A percentile compares a stretch with the other conserved stretches of the same genome.
Evolutionary conservation across 495 filamentous ascomycete genomes (phyloP).

Genomic region (Penicillium dipodomyicola): DNA sequence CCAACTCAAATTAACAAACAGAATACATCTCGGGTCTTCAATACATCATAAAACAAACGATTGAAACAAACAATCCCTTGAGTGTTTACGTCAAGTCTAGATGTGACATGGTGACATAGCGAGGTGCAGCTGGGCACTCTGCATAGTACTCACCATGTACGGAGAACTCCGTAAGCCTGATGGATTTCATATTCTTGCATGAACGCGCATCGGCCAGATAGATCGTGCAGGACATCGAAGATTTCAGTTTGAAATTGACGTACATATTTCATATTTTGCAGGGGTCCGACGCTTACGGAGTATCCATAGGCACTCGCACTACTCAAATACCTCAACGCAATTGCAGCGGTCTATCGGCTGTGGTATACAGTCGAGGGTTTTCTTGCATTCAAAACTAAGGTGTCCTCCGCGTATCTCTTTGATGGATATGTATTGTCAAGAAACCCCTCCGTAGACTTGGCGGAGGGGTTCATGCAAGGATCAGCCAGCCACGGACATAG

Average conservation of each 20-base stretch:
- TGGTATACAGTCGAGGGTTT: background rate
- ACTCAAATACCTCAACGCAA: background rate
- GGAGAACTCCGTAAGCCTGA: no score
- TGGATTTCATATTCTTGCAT: background rate
- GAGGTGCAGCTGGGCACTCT: background rate
- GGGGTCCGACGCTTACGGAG: background rate
- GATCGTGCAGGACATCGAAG: constrained; percentile 3
- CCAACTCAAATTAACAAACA: background rate
- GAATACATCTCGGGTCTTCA: background rate
- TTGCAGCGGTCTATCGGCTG: background rate
- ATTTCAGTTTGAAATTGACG: constrained; percentile 7
- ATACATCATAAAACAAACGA: background rate
- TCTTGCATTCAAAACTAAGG: background rate
- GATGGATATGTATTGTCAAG: background rate
- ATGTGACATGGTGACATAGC: background rate
- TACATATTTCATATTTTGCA: background rate
- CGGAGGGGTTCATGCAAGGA: constrained; percentile 3
- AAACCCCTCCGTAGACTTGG: background rate
- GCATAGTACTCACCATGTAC: background rate
- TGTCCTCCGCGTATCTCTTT: constrained; percentile 16
- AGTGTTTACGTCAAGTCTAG: background rate
- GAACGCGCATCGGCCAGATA: constrained; percentile 10
- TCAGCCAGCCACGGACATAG: constrained; percentile 1
- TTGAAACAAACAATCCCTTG: background rate
- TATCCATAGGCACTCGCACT: constrained; percentile 1